Conservation (phyloP, 495 filamentous ascomycete genomes). For the Schizothecium vesticola region DNA sequence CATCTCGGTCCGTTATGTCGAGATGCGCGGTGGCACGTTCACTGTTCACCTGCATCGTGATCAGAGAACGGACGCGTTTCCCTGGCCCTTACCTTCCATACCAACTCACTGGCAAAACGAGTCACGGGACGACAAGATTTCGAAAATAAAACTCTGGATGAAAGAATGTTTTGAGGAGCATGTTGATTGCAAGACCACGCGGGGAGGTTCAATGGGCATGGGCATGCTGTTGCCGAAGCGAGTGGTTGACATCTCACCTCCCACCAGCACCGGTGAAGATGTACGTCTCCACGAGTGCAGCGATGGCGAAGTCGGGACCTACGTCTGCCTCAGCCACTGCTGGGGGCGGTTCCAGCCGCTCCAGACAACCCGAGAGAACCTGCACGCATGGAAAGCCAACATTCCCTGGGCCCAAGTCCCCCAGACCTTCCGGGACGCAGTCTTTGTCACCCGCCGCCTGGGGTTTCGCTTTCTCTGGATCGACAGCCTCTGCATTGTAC, state of each 20-base stretch:
- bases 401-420: neutral
- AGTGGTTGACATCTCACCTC: neutral
- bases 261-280: neutral
- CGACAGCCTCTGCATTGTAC: slow-evolving; percentile 1
- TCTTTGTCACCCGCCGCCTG: neutral
- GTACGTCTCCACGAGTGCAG: neutral
- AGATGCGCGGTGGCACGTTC: too few relatives aligned
- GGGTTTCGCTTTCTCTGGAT: slow-evolving; percentile 2
- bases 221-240: neutral
- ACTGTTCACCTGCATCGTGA: neutral
- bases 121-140: neutral
- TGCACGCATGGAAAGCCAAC: neutral
- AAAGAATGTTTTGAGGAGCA: neutral
- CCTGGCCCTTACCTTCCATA: neutral
- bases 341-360: neutral
- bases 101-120: neutral
- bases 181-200: neutral
- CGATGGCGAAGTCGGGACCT: neutral
- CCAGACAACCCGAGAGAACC: neutral
- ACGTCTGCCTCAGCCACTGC: neutral
- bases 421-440: neutral
- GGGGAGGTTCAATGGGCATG: neutral
- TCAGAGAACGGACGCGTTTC: neutral
- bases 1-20: too few relatives aligned
- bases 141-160: neutral